A percentile compares a stretch with the other conserved stretches of the same genome.
These are phyloP conservation scores for Pestalotiopsis sp. DNA, from an alignment of 2,329 filamentous ascomycete genomes.

Conservation along the genomic window DNA sequence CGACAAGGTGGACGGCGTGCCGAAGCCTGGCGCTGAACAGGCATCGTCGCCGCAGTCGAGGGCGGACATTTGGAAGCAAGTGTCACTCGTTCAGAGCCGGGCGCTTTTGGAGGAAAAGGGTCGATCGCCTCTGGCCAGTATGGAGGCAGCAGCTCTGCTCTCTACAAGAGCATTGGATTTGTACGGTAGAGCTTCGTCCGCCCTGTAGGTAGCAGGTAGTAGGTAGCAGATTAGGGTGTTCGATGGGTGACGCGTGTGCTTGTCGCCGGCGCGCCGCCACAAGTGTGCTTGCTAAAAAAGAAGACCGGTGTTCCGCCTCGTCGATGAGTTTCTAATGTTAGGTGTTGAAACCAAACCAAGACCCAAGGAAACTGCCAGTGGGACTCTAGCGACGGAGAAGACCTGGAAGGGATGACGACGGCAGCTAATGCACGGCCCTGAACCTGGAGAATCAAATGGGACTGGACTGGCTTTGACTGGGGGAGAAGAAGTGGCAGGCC, in stretches of 20 bases:
- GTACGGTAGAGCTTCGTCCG: not conserved
- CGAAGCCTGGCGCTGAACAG: slow-evolving; percentile 50
- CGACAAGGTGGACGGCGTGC: slow-evolving; percentile 45
- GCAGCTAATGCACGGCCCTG: slow-evolving; percentile 12
- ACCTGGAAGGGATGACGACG: slow-evolving; percentile 7
- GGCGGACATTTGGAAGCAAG: slow-evolving; percentile 32
- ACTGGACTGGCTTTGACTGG: not conserved
- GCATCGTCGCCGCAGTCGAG: slow-evolving; percentile 60
- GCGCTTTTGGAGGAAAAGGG: not conserved
- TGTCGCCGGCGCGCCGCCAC: not conserved
- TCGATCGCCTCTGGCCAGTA: not conserved
- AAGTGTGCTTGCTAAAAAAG: not conserved
- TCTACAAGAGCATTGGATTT: not conserved
- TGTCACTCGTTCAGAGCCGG: not conserved
- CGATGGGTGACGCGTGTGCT: not conserved
- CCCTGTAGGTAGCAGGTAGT: not conserved
- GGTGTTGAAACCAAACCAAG: not conserved
- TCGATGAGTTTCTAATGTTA: not conserved
- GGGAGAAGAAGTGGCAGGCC: not conserved
- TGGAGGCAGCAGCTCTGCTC: not conserved
- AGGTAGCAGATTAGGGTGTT: not conserved
- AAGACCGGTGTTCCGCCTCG: not conserved
- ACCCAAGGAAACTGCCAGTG: not conserved
- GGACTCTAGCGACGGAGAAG: not conserved
- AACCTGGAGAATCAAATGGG: not conserved